phyloP scores from a whole-genome alignment of 768 basidiomycete genomes.

The Trametes cingulata region DNA sequence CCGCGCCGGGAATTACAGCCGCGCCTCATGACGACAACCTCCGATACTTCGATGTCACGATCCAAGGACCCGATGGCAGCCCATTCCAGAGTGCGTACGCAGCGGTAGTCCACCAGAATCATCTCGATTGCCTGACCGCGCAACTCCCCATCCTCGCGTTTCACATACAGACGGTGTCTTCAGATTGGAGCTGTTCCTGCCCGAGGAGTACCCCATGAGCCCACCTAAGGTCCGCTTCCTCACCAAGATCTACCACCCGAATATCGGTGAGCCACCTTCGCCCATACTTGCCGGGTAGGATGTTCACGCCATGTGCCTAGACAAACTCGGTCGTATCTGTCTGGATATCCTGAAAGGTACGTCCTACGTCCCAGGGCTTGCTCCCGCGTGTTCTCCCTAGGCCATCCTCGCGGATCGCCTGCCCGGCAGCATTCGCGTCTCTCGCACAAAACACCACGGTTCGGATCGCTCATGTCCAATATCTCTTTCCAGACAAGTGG shows the following conservation, averaged over 20 bases:
- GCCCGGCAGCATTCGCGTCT: too few species aligned
- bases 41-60: constrained; percentile 97
- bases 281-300: not conserved
- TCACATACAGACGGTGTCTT: constrained; percentile 75
- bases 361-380: constrained; percentile 18
- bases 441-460: too few species aligned
- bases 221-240: constrained; percentile 98
- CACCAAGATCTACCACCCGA: constrained; percentile 98
- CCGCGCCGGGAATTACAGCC: constrained; percentile 97
- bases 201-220: constrained; percentile 99
- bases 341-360: constrained; percentile 95
- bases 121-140: not conserved
- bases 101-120: not conserved
- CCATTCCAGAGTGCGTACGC: constrained; percentile 71
- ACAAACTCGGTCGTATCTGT: constrained; percentile 98
- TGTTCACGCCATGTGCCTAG: constrained; percentile 40
- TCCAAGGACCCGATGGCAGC: constrained; percentile 91
- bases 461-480: not conserved
- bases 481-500: constrained; percentile 83
- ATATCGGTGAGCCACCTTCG: constrained; percentile 76
- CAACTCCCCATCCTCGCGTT: not conserved
- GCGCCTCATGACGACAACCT: constrained; percentile 95
- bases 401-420: not conserved
- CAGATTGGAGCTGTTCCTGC: constrained; percentile 95
- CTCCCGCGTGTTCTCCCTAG: too few species aligned